phyloP scores from a whole-genome alignment of 148 eudicot genomes.

The Talinum fruticosum region DNA sequence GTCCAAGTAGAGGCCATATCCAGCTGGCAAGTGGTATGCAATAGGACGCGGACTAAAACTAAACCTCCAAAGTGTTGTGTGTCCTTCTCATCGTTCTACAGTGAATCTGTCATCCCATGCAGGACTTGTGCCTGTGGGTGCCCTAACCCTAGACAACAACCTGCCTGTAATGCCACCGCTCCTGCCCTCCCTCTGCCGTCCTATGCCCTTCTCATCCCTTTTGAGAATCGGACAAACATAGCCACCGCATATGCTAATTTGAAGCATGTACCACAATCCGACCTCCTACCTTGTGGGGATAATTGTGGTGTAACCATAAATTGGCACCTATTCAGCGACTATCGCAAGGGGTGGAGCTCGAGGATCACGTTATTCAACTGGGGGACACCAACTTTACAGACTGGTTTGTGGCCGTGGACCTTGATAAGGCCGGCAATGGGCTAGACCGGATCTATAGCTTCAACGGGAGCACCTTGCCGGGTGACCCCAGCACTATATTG shows the following conservation, averaged over 20 bases:
- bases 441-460: constrained; percentile 41
- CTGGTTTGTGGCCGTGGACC: constrained; percentile 55
- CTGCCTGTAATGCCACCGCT: constrained; percentile 35
- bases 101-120: constrained; percentile 60
- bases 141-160: constrained; percentile 5
- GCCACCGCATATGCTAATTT: constrained; percentile 25
- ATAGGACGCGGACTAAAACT: constrained; percentile 26
- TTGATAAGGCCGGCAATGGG: constrained; percentile 45
- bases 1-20: constrained; percentile 39
- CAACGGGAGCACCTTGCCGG: constrained; percentile 36
- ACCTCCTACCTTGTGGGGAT: constrained; percentile 65
- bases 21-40: constrained; percentile 69
- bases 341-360: constrained; percentile 50
- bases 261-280: constrained; percentile 25
- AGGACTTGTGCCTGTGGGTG: constrained; percentile 77
- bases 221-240: constrained; percentile 43
- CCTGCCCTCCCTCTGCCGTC: constrained; percentile 50
- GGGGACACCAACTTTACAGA: constrained; percentile 39
- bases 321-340: constrained; percentile 65
- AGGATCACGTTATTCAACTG: constrained; percentile 66
- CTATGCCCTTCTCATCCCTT: constrained; percentile 48
- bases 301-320: constrained; percentile 68
- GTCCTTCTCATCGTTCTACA: constrained; percentile 55
- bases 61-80: constrained; percentile 58
- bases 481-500: constrained; percentile 25